phyloP scores from a whole-genome alignment of 1,284 basidiomycete genomes.

The Amylostereum areolatum region DNA sequence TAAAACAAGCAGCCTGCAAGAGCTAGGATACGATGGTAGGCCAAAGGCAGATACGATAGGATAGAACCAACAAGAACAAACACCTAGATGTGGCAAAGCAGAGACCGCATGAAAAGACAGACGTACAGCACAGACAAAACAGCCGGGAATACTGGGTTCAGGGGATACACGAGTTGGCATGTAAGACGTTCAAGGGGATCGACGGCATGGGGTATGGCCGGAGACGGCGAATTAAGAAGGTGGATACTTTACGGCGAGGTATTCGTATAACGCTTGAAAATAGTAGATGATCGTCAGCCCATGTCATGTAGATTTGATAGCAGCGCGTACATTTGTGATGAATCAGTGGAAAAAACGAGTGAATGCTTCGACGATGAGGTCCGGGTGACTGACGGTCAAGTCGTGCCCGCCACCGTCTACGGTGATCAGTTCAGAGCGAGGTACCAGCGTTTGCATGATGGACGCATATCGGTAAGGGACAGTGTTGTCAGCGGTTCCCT shows the following conservation, averaged over 20 bases:
- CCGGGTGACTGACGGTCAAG: slow-evolving; percentile 51
- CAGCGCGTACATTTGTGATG: background rate
- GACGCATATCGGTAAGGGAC: slow-evolving; percentile 58
- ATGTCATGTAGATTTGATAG: background rate
- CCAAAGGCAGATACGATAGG: too few relatives aligned
- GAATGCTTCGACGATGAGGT: slow-evolving; percentile 34
- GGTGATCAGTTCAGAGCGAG: slow-evolving; percentile 47
- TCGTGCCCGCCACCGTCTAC: slow-evolving; percentile 61
- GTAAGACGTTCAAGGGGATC: background rate
- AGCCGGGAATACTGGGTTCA: too few relatives aligned
- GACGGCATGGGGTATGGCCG: background rate
- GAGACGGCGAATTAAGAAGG: background rate
- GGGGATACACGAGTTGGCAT: background rate
- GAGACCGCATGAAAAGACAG: too few relatives aligned
- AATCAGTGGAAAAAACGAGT: slow-evolving; percentile 29
- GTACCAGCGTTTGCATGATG: slow-evolving; percentile 47
- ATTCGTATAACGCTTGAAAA: background rate
- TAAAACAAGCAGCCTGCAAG: too few relatives aligned
- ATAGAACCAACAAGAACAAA: too few relatives aligned
- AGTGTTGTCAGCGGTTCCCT: slow-evolving; percentile 65
- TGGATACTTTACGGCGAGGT: background rate
- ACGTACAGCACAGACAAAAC: too few relatives aligned
- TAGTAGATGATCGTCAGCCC: background rate
- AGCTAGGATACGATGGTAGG: too few relatives aligned
- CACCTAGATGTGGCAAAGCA: too few relatives aligned